Conservation (phyloP, 139 green algal species). For the Chlorella sp. region DNA sequence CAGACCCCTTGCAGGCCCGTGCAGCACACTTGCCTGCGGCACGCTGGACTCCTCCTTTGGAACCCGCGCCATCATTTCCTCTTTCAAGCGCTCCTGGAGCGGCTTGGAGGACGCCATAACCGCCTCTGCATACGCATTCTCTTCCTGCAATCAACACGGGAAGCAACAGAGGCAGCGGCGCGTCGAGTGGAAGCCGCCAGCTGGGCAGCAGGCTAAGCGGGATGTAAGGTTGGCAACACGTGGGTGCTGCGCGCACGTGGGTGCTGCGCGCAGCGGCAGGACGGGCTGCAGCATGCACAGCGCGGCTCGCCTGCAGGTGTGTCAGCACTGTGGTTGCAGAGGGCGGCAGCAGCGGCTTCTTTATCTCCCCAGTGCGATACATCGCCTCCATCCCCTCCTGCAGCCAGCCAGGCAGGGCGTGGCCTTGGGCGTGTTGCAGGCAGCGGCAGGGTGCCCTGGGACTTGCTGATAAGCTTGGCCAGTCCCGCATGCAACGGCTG, state of each 20-base stretch:
- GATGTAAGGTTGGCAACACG: neutral
- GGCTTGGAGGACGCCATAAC: constrained; percentile 74
- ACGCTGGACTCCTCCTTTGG: constrained; percentile 73
- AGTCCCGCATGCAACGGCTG: no score
- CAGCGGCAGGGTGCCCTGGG: no score
- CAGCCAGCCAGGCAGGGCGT: neutral
- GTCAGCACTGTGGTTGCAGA: neutral
- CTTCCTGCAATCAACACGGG: constrained; percentile 29
- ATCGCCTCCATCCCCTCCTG: neutral
- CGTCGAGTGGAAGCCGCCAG: neutral
- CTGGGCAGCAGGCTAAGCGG: neutral
- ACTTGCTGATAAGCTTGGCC: neutral
- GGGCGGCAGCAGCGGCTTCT: neutral
- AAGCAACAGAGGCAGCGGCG: neutral
- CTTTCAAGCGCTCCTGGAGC: constrained; percentile 78
- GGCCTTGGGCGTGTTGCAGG: neutral
- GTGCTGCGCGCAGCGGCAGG: neutral
- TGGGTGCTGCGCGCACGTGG: neutral
- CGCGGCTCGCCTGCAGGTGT: constrained; percentile 2
- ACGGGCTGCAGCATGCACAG: neutral
- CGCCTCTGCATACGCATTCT: constrained; percentile 77
- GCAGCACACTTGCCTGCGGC: neutral
- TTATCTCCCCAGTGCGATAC: neutral
- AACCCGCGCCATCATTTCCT: constrained; percentile 83
- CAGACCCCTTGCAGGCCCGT: neutral